Base-by-base conservation (phyloP, 805 yeast species). In the Danielia oregonensis region DNA sequence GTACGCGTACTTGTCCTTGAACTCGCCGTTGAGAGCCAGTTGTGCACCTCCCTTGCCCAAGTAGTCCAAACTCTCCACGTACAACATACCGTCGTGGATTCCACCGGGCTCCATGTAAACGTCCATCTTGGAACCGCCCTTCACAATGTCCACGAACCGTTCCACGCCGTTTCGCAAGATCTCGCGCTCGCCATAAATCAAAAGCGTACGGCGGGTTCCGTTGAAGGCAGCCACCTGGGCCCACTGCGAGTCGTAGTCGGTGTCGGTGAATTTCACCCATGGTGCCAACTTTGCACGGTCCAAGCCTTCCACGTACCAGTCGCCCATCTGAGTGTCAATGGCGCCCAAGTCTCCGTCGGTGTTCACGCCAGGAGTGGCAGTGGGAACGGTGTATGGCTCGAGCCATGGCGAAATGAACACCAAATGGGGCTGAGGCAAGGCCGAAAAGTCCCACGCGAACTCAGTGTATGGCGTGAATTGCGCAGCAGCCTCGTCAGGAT, bases 381-480 rank as follows among this genome's bases (percentile, higher is more conserved):
- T 36, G 4, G 61, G 55, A 11, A 17, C 24, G 7, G 53, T 48
- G 26, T 41, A 40, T 6, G 68, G 67, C 36, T 62, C 53, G 19
- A 58, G 55, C 68, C 68, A 63, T 10, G 68, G 68, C 26, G 64
- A 56, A 8, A 57, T 36, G 30, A 59, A 46, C 3, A 60, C 39
- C 24, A 54, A 38, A 3, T 59, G 47, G 5, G 67, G 68, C 41
- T 59, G 61, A 2, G 55, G 53, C 35, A 54, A 39, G 1, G 44
- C 35, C 4, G 44, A 37, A 18, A 37, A 37, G 36, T 41, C 41
- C 48, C 51, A 52, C 4, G 25, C 32, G 27, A 53, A 52, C 16
- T 51, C 43, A 10, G 48, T 37, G 35, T 40, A 55, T 9, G 34
- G 34, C 6, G 40, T 32, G 32, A 60, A 60, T n/a, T 50, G 55